Conservation (phyloP, 192 early-diverging fungal genomes). For the Backusella parvicylindrica region DNA sequence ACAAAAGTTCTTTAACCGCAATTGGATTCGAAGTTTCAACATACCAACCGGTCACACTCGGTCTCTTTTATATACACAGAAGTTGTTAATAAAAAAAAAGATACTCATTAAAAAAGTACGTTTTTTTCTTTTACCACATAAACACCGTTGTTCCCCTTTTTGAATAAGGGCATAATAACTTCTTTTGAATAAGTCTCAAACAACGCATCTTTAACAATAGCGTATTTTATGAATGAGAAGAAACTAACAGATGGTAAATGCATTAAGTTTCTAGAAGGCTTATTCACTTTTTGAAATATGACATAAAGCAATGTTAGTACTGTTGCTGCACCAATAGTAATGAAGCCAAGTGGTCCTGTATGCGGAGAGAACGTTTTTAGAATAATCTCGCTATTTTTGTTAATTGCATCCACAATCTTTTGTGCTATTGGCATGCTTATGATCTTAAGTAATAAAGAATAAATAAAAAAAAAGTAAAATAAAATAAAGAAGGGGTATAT, state of each 20-base stretch:
- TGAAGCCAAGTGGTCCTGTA: not conserved
- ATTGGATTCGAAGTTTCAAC: not conserved
- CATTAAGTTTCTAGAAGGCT: constrained; percentile 4
- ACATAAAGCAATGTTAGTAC: not conserved
- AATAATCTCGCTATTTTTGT: not conserved
- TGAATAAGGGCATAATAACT: too few relatives aligned
- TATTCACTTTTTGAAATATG: constrained; percentile 56
- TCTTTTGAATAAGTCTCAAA: too few relatives aligned
- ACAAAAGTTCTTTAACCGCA: not conserved
- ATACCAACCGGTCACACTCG: not conserved
- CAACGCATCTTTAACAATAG: too few relatives aligned
- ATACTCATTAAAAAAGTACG: too few relatives aligned
- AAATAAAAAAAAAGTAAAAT: not conserved
- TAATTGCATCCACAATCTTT: not conserved
- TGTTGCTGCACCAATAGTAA: not conserved
- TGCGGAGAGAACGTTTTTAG: not conserved
- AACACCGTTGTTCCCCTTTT: too few relatives aligned
- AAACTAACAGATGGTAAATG: too few relatives aligned
- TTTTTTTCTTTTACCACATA: too few relatives aligned
- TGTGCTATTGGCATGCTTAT: not conserved
- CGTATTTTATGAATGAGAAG: too few relatives aligned
- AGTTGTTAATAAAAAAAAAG: too few relatives aligned
- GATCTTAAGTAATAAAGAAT: not conserved
- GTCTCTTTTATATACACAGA: not conserved
- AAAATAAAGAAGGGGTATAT: not conserved